Evolutionary conservation across 176 grass and related monocot genomes (phyloP).

Genomic region (Oryza glaberrima): DNA sequence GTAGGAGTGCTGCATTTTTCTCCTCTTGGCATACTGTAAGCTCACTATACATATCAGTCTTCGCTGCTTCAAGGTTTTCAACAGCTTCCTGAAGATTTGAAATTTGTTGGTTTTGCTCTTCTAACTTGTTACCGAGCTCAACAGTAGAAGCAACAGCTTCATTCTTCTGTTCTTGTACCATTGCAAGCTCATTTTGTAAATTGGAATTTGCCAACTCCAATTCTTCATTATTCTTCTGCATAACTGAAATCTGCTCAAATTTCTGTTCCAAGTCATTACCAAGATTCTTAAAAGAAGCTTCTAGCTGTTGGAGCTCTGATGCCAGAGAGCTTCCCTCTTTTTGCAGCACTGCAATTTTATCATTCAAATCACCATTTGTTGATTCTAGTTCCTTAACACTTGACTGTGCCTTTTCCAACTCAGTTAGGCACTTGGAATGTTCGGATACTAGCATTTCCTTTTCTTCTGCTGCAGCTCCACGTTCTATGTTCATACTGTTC

Average conservation of each 20-base stretch:
- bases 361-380: conserved; percentile 42
- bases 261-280: conserved; percentile 47
- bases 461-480: conserved; percentile 45
- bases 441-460: conserved; percentile 39
- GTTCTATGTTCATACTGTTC: conserved; percentile 45
- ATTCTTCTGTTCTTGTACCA: conserved; percentile 43
- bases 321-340: conserved; percentile 6
- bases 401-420: conserved; percentile 44
- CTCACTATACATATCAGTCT: conserved; percentile 47
- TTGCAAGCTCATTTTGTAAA: conserved; percentile 41
- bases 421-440: conserved; percentile 46
- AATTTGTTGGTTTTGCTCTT: conserved; percentile 52
- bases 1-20: conserved; percentile 40
- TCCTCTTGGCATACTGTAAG: conserved; percentile 32
- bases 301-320: conserved; percentile 33
- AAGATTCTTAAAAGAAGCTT: conserved; percentile 55
- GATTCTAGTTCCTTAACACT: conserved; percentile 44
- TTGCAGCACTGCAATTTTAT: conserved; percentile 34
- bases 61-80: conserved; percentile 40
- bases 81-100: conserved; percentile 48
- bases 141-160: conserved; percentile 41
- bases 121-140: conserved; percentile 52
- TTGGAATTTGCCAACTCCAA: conserved; percentile 42
- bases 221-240: conserved; percentile 38
- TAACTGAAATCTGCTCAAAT: conserved; percentile 39